phyloP scores from a whole-genome alignment of 1,139 yeast genomes.

The Yamadazyma sp. region DNA sequence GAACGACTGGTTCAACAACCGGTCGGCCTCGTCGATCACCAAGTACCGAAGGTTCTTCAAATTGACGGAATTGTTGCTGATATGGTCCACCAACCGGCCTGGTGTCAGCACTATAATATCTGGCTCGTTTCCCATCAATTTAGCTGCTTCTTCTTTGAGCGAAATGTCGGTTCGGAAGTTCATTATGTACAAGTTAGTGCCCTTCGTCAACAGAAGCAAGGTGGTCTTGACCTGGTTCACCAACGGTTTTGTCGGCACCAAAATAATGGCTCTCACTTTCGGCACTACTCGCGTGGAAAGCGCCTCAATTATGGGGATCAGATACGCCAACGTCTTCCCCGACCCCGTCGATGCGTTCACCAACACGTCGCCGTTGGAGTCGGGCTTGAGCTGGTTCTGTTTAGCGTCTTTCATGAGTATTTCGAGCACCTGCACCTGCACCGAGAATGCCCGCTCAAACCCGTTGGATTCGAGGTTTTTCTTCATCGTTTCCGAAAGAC shows the following conservation, averaged over 20 bases:
- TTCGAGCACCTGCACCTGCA: constrained; percentile 69
- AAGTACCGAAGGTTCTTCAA: constrained; percentile 61
- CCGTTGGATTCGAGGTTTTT: constrained; percentile 48
- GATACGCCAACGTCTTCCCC: constrained; percentile 91
- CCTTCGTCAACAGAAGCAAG: constrained; percentile 57
- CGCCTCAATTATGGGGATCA: constrained; percentile 76
- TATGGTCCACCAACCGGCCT: constrained; percentile 91
- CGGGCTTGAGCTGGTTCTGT: constrained; percentile 55
- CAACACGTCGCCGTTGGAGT: constrained; percentile 65
- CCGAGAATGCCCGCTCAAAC: constrained; percentile 67
- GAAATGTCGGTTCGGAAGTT: constrained; percentile 61
- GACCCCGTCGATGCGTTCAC: constrained; percentile 97
- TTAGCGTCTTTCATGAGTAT: constrained; percentile 51
- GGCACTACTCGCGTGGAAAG: constrained; percentile 68
- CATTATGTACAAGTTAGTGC: constrained; percentile 62
- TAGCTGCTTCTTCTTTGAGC: constrained; percentile 62
- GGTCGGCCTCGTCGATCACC: constrained; percentile 93
- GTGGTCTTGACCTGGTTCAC: constrained; percentile 78
- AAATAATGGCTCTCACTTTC: constrained; percentile 67
- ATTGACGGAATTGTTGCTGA: constrained; percentile 39
- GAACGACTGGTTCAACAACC: constrained; percentile 83
- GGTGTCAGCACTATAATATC: constrained; percentile 88
- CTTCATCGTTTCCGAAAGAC: constrained; percentile 38
- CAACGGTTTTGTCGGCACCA: constrained; percentile 90
- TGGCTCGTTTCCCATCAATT: constrained; percentile 51